phyloP scores from a whole-genome alignment of 768 basidiomycete species.

The Calvatia gigantea region DNA sequence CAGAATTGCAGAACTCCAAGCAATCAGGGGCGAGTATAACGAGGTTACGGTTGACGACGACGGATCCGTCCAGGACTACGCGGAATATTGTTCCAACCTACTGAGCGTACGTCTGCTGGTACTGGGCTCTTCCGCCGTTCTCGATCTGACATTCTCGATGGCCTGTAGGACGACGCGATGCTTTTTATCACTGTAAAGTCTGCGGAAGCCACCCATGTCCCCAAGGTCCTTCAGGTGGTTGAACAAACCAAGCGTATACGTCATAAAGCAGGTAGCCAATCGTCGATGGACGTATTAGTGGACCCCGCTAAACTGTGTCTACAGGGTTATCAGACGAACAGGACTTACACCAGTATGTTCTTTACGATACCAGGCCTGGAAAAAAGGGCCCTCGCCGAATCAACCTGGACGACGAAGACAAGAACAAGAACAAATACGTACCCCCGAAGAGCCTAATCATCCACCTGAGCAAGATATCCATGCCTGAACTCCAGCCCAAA shows the following conservation, averaged over 20 bases:
- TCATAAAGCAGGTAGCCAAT: constrained; percentile 63
- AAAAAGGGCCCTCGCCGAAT: constrained; percentile 63
- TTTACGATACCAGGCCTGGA: constrained; percentile 51
- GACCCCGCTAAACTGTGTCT: constrained; percentile 1
- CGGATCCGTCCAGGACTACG: constrained; percentile 63
- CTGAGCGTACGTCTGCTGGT: constrained; percentile 55
- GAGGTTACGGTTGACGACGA: constrained; percentile 71
- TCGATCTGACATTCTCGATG: neutral
- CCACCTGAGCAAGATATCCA: constrained; percentile 82
- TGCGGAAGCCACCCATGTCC: constrained; percentile 56
- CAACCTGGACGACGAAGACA: constrained; percentile 60
- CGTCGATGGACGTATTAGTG: neutral
- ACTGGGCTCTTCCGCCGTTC: neutral
- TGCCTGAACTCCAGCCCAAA: constrained; percentile 76
- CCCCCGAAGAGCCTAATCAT: constrained; percentile 68
- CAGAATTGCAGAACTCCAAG: constrained; percentile 70
- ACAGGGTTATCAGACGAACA: constrained; percentile 48
- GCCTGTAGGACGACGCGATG: constrained; percentile 69
- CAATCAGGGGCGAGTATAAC: constrained; percentile 64
- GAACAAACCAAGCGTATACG: constrained; percentile 77
- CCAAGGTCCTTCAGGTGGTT: constrained; percentile 77
- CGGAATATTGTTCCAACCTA: constrained; percentile 58
- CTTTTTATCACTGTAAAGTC: constrained; percentile 75
- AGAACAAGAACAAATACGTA: constrained; percentile 46
- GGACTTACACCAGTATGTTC: constrained; percentile 73